Base-by-base conservation (phyloP, 768 basidiomycete species). In the Tephrocybe rancida region DNA sequence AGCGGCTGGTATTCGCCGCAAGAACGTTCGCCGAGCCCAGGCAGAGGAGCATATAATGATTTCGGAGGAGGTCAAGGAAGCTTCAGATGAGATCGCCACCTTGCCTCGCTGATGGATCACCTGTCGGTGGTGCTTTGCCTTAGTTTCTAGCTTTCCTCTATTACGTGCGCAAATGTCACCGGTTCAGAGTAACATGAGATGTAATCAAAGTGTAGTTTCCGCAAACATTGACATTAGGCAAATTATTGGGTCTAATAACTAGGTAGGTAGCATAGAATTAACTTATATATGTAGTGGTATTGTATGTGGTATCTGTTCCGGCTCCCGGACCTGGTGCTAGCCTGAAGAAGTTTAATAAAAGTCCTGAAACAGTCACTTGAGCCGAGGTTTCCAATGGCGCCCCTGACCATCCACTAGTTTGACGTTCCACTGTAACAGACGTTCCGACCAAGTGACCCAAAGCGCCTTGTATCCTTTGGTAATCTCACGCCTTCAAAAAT, bases 1-100 rank as follows among this genome's bases (percentile, higher is more conserved):
- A 13, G 78, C 77, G 0, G 77, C 77, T 11, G 83, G 73, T 16
- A 59, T 51, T 13, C 69, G 70, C 18, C 71, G 67, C 14, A 68
- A 70, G 16, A 51, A 58, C 14, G 62, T 52, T 4, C 66, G 65
- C 3, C 60, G 48, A 7, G 32, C 48, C 32, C 54, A 38, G 29
- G 59, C 58, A 35, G 51, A 29, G n/a, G 45, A 45, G 3, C 50
- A 27, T 5, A 43, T 26, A 34, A 39, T 34, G 14, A 7, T 27
- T 18, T 41, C n/a, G 14, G 22, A 37, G 26, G 50, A 48, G 26
- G 43, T 22, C 26, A 50, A 57, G 29, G 34, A 39, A 37, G 32
- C n/a, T 19, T 37, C 29, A 8, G 52, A 13, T 32, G 50, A 46
- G 3, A 47, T 39, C 35, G 27, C 22, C 29, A 34, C 37, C 6